Evolutionary conservation across 2,329 filamentous ascomycete genomes (phyloP).

Genomic region (Cladophialophora yegresii): DNA sequence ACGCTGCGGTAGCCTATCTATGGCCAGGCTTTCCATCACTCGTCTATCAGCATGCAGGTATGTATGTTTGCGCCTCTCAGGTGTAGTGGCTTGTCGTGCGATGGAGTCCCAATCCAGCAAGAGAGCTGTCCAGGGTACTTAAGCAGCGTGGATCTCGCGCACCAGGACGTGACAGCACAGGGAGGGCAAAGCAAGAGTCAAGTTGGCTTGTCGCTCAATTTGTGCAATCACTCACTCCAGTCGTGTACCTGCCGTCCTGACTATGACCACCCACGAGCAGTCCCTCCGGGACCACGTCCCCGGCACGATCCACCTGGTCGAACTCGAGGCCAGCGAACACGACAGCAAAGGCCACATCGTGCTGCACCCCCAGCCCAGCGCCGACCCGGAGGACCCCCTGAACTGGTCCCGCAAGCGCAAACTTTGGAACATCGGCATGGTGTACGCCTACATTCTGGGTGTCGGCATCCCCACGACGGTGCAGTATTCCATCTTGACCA

Average conservation of each 20-base stretch:
- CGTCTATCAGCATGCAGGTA: too few relatives aligned
- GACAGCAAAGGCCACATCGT: conserved; percentile 38
- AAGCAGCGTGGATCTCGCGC: not conserved
- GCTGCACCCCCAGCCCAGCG: conserved; percentile 48
- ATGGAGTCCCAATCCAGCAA: not conserved
- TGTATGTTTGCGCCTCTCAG: too few relatives aligned
- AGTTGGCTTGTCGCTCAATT: not conserved
- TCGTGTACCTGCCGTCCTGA: too few relatives aligned
- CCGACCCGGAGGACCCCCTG: conserved; percentile 53
- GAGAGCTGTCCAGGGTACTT: not conserved
- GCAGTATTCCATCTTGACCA: conserved; percentile 46
- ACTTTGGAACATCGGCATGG: conserved; percentile 46
- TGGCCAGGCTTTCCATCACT: not conserved
- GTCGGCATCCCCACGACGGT: conserved; percentile 44
- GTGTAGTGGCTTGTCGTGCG: not conserved
- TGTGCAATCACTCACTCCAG: too few relatives aligned
- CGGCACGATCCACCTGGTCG: conserved; percentile 50
- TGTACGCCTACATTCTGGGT: conserved; percentile 47
- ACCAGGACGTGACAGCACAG: not conserved
- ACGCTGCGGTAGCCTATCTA: not conserved
- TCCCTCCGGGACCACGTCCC: conserved; percentile 40
- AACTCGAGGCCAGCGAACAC: conserved; percentile 40
- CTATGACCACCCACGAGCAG: not conserved
- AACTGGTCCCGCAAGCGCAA: conserved; percentile 52
- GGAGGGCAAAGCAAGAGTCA: not conserved